phyloP scores from a whole-genome alignment of 192 early-diverging fungal genomes.

The Backusella morwellensis region DNA sequence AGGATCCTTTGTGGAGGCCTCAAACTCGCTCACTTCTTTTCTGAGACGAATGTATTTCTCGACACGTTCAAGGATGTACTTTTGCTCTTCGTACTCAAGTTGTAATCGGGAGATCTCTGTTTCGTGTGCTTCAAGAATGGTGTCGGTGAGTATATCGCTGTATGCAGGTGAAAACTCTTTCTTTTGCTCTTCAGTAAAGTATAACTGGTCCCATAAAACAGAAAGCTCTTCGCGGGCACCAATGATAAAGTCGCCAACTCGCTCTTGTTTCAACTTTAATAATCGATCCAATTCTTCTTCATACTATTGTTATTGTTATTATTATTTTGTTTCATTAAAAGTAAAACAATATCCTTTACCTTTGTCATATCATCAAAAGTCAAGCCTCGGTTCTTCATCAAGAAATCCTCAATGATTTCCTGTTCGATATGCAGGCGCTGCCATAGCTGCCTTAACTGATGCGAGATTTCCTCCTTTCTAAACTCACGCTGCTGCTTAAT shows the following conservation, averaged over 20 bases:
- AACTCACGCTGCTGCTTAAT: constrained; percentile 24
- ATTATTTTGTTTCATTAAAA: neutral
- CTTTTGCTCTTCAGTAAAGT: constrained; percentile 24
- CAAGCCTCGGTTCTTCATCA: constrained; percentile 5
- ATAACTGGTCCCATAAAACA: constrained; percentile 42
- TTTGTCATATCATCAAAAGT: constrained; percentile 6
- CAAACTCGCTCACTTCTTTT: constrained; percentile 40
- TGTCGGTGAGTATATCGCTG: constrained; percentile 18
- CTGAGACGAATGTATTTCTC: constrained; percentile 36
- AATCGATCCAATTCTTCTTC: constrained; percentile 40
- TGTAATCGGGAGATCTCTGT: constrained; percentile 36
- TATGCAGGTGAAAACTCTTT: constrained; percentile 15
- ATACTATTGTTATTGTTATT: constrained; percentile 28
- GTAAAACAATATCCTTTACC: neutral
- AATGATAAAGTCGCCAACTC: constrained; percentile 42
- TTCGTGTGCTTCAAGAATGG: constrained; percentile 39
- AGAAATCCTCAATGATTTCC: neutral
- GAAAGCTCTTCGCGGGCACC: constrained; percentile 35
- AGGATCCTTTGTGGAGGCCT: constrained; percentile 40
- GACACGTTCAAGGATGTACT: constrained; percentile 40
- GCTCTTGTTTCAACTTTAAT: constrained; percentile 36
- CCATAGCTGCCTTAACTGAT: constrained; percentile 17
- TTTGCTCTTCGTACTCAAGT: constrained; percentile 34
- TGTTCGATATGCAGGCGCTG: constrained; percentile 14
- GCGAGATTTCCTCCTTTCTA: constrained; percentile 20